Percentiles rank a stretch among this genome's conserved stretches.
Evolutionary conservation across 163 green algal genomes (phyloP).

Genomic region (Chloromonas sp.): DNA sequence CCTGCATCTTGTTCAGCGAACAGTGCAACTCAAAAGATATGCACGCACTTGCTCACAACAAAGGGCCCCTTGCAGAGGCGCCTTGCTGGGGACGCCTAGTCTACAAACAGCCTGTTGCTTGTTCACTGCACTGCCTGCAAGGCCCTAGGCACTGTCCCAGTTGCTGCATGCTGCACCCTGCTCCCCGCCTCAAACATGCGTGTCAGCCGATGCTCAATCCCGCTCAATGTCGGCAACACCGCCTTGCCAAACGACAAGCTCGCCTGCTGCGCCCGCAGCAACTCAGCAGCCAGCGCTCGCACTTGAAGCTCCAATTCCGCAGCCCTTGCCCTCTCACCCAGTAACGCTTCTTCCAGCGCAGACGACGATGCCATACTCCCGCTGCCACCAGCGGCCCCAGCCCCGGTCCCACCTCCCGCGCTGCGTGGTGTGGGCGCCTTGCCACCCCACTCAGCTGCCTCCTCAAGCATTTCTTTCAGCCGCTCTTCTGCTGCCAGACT

Average conservation of each 20-base stretch:
- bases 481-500: constrained; percentile 33
- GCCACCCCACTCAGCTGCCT: constrained; percentile 42
- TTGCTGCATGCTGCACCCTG: no score
- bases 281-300: constrained; percentile 49
- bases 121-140: no score
- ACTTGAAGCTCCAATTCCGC: constrained; percentile 47
- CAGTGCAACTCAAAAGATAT: no score
- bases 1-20: no score
- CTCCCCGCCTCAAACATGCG: no score
- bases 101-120: no score
- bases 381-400: background rate
- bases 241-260: constrained; percentile 24
- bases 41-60: no score
- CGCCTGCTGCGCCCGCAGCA: constrained; percentile 41
- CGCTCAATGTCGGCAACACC: constrained; percentile 48
- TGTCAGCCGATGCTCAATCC: constrained; percentile 56
- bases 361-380: background rate
- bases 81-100: no score
- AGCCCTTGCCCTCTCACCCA: constrained; percentile 33
- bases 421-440: background rate
- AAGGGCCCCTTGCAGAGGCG: no score
- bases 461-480: constrained; percentile 65
- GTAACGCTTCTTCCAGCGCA: constrained; percentile 29
- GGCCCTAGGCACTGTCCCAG: no score
- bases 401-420: background rate